Evolutionary conservation across 345 rosid species (phyloP).

Genomic region (Noccaea bulbosa): DNA sequence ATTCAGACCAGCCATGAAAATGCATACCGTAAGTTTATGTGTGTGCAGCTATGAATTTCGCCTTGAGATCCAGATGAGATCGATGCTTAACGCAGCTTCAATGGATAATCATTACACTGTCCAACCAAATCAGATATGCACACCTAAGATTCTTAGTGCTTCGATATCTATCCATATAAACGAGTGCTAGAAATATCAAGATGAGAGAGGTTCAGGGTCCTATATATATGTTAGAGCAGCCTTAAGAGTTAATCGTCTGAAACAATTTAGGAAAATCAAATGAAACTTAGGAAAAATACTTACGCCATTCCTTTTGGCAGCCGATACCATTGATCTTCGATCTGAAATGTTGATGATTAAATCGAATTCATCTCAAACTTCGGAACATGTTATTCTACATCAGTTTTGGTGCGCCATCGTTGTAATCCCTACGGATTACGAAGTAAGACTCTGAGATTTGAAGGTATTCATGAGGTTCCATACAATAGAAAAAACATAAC

Average conservation of each 20-base stretch:
- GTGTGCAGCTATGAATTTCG: too few species aligned
- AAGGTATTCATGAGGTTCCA: not conserved
- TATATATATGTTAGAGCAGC: too few species aligned
- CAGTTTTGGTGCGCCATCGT: constrained; percentile 2
- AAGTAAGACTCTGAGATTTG: not conserved
- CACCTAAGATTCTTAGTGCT: too few species aligned
- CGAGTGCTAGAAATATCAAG: too few species aligned
- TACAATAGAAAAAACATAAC: too few species aligned
- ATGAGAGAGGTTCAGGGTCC: too few species aligned
- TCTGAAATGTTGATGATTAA: not conserved
- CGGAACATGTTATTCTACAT: not conserved
- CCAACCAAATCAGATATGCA: too few species aligned
- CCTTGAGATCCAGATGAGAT: not conserved
- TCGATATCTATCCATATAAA: too few species aligned
- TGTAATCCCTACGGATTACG: not conserved
- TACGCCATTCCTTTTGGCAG: not conserved
- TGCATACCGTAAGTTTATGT: not conserved
- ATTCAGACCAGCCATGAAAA: constrained; percentile 29
- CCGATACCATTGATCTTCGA: not conserved
- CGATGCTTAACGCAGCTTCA: not conserved
- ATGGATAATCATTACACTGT: too few species aligned
- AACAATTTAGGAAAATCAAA: not conserved
- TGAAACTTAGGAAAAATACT: not conserved
- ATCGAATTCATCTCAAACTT: too few species aligned
- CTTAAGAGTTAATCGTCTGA: not conserved